A percentile compares a stretch with the other conserved stretches of the same genome.
Conservation (phyloP, 495 filamentous ascomycete genomes). For the Sphaerosporella brunnea region DNA sequence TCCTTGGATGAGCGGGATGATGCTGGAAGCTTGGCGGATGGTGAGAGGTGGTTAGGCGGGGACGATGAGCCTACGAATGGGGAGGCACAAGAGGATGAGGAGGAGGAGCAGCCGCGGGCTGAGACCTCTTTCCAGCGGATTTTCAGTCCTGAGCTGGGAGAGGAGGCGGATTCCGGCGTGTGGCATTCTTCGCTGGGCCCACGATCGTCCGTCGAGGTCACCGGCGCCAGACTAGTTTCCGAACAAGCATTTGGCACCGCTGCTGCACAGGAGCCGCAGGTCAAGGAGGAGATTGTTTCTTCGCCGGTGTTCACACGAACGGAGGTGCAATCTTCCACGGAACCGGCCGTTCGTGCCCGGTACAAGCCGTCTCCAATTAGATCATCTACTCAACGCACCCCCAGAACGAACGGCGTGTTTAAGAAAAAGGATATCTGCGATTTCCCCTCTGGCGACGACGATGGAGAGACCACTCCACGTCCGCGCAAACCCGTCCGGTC, state of each 20-base stretch:
- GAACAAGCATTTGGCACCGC: not conserved
- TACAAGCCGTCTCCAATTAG: not conserved
- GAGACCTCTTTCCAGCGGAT: not conserved
- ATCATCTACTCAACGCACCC: not conserved
- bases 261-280: not conserved
- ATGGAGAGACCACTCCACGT: not conserved
- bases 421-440: conserved; percentile 1
- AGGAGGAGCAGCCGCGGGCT: not conserved
- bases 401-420: not conserved
- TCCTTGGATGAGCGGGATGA: conserved; percentile 20
- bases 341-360: not conserved
- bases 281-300: not conserved
- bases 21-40: not conserved
- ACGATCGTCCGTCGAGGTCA: not conserved
- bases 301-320: not conserved
- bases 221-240: too few species aligned
- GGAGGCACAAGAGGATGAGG: not conserved
- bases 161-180: not conserved
- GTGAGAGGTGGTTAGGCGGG: not conserved
- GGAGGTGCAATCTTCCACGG: not conserved
- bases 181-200: too few species aligned
- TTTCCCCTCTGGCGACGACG: conserved; percentile 4
- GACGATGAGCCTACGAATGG: not conserved
- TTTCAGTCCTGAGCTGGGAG: conserved; percentile 2
- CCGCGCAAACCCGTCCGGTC: not conserved